Evolutionary conservation across 176 grass and related monocot genomes (phyloP), one percentile per base, ranked within the genome.

Genomic region (Cymbopogon citratus): DNA sequence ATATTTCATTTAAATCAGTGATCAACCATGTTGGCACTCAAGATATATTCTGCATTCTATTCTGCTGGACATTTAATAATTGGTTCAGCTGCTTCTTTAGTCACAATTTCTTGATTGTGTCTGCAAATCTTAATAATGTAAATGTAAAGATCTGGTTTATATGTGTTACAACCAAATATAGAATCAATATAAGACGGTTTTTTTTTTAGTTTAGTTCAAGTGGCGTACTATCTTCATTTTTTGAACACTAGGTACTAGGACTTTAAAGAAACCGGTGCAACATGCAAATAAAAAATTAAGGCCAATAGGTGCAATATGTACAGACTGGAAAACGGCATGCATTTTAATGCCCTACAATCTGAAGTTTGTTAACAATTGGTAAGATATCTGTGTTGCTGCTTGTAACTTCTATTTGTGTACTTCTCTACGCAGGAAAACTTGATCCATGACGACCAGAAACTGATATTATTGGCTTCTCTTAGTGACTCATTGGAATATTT

Each of bases 401-500:
- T 56, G 52, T 56, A 35, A 75, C 48, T 75, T 56, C 27, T 19
- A 16, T 66, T 25, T 9, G 6, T 41, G 18, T 73, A 21, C 26
- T 72, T 85, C 7, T 85, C 45, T 88, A 46, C 89, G 63, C 75
- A 98, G 92, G 95, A 95, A 69, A 93, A 93, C 61, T 89, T 98
- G 88, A 98, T 98, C 59, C 95, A 91, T 86, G 95, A 98, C 66
- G 95, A 98, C 78, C 90, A 95, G 79, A 98, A 98, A 77, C 78
- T 98, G 63, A 91, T 98, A 83, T 79, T 98, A 62, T 75, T 98
- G 76, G 92, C 95, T 80, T 98, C 92, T 86, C 92, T 98, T 61
- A 98, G 92, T 35, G 92, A 98, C 85, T 98, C 95, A 9, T 86
- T 98, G 87, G 95, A 98, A 77, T 98, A 93, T 89, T 80, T 98